These are phyloP conservation scores for Ophiosphaerella herpotricha DNA, from an alignment of 2,329 filamentous ascomycete species.

Conservation along the genomic window DNA sequence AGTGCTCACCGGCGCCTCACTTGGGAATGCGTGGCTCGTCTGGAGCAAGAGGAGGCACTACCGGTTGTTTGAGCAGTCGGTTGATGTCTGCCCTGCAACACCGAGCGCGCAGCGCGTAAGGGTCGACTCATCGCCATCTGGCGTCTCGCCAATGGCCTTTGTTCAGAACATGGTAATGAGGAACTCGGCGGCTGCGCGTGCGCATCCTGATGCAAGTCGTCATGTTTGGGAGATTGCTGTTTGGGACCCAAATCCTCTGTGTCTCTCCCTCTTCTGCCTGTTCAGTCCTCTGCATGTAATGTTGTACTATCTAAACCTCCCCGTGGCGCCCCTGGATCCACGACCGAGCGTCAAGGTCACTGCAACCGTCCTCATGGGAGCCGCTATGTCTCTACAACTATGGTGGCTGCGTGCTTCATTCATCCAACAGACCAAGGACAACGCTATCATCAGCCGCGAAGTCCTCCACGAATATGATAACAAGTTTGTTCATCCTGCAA, in stretches of 20 bases:
- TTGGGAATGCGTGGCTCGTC: constrained; percentile 78
- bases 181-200: constrained; percentile 77
- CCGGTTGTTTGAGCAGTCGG: constrained; percentile 83
- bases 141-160: constrained; percentile 78
- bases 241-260: constrained; percentile 90
- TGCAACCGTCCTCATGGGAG: constrained; percentile 77
- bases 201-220: constrained; percentile 77
- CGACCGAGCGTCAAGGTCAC: constrained; percentile 84
- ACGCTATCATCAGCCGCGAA: constrained; percentile 81
- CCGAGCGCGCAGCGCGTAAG: constrained; percentile 87
- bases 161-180: constrained; percentile 67
- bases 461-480: constrained; percentile 94
- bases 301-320: constrained; percentile 86
- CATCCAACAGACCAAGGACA: constrained; percentile 83
- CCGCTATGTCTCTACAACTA: constrained; percentile 77
- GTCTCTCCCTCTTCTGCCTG: constrained; percentile 79
- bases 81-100: constrained; percentile 76
- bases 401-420: constrained; percentile 74
- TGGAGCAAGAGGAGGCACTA: constrained; percentile 83
- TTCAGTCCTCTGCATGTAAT: constrained; percentile 95
- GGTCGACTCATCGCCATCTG: constrained; percentile 79
- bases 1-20: constrained; percentile 67
- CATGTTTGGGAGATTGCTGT: constrained; percentile 95
- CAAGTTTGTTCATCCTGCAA: constrained; percentile 88
- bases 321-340: constrained; percentile 73